phyloP scores from a whole-genome alignment of 2,329 filamentous ascomycete species.

The Claviceps quebecensis region DNA sequence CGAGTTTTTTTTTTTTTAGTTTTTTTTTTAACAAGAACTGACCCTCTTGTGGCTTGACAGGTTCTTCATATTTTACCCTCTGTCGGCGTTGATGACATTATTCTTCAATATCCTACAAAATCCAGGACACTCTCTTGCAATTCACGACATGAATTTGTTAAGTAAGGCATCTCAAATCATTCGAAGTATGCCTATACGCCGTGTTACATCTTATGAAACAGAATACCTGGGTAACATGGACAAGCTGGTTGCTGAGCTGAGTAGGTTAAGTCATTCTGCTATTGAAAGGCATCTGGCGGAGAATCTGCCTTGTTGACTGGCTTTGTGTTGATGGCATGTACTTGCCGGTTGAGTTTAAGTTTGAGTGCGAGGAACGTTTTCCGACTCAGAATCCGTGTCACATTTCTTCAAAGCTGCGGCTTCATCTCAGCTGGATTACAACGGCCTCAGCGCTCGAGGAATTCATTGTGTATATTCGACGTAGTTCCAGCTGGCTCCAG shows the following conservation, averaged over 20 bases:
- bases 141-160: slow-evolving; percentile 32
- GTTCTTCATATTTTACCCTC: slow-evolving; percentile 42
- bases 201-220: slow-evolving; percentile 20
- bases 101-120: slow-evolving; percentile 40
- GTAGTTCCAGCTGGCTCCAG: neutral
- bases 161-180: slow-evolving; percentile 28
- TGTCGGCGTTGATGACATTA: slow-evolving; percentile 36
- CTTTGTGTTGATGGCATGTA: neutral
- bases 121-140: slow-evolving; percentile 28
- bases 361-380: neutral
- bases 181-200: slow-evolving; percentile 20
- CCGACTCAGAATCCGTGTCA: neutral
- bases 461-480: neutral
- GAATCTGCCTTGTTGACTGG: neutral
- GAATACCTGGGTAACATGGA: slow-evolving; percentile 27
- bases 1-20: neutral
- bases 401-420: neutral
- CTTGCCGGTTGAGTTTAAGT: neutral
- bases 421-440: neutral
- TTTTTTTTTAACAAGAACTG: neutral
- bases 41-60: slow-evolving; percentile 16
- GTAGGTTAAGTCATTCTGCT: slow-evolving; percentile 27
- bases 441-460: neutral
- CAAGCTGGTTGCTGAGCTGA: slow-evolving; percentile 29
- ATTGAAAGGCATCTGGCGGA: slow-evolving; percentile 24